Base-by-base conservation (phyloP, 108 stramenopile genomes). In the Skeletonema costatum region DNA sequence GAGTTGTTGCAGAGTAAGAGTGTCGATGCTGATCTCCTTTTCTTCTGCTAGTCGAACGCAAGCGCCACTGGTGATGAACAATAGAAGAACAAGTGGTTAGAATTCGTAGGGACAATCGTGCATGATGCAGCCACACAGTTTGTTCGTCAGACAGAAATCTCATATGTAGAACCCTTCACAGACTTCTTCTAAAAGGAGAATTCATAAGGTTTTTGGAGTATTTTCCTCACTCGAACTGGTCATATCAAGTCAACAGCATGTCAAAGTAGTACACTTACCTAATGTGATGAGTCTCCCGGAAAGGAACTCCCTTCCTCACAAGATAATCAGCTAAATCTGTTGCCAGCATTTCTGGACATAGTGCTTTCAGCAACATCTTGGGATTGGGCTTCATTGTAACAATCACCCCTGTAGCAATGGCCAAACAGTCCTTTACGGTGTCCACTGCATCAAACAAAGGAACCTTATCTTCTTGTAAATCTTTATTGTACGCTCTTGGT, bases 201-300 rank as follows among this genome's bases (percentile, higher is more conserved):
- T 35, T 51, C 60, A 70, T 69, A 61, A 77, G 73, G 73, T 16
- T 64, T 35, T 64, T 35, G 63, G 63, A 64, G 33, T 64, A 4
- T 60, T 39, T 61, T 36, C 58, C n/a, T 17, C 75, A 38, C 19
- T 19, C 51, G 32, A 61, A 75, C 30, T 21, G 29, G 9, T 13
- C 10, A 35, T 36, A 17, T 53, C n/a, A 65, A 64, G 5, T 56
- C 53, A 56, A 56, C n/a, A 25, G 19, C 53, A 56, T 5, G 6
- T 25, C 69, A 56, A 46, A 25, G 16, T 65, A 25, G 16, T 65
- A 5, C n/a, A 41, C 83, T 60, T 76, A 87, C 87, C 84, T 90
- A 65, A 99, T 98, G 93, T 99, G 99, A 86, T 99, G 99, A 19
- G 98, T 99, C 85, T 99, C 98, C 62, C 99, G 97, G 90, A 99